phyloP scores from a whole-genome alignment of 2,329 filamentous ascomycete genomes.

The Colletotrichum lindemuthianum region DNA sequence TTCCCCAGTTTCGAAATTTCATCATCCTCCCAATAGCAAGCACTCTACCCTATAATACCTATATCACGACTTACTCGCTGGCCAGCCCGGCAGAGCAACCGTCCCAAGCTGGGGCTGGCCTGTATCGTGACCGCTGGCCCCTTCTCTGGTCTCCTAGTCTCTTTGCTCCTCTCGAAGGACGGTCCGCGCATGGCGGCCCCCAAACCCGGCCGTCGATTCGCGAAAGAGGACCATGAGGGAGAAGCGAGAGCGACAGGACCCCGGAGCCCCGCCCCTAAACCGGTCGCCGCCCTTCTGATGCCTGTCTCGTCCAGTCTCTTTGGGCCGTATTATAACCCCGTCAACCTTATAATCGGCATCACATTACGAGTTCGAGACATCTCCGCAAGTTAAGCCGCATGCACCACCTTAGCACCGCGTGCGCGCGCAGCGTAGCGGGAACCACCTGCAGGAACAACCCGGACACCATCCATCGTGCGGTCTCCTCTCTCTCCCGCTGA shows the following conservation, averaged over 20 bases:
- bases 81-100: slow-evolving; percentile 8
- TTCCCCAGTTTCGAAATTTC: neutral
- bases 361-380: neutral
- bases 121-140: slow-evolving; percentile 5
- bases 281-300: slow-evolving; percentile 6
- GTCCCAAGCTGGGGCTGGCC: slow-evolving; percentile 6
- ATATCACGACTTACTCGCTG: slow-evolving; percentile 14
- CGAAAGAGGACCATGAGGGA: slow-evolving; percentile 21
- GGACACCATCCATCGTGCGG: slow-evolving; percentile 9
- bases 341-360: slow-evolving; percentile 15
- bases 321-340: slow-evolving; percentile 4
- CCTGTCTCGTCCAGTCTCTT: slow-evolving; percentile 13
- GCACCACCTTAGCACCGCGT: neutral
- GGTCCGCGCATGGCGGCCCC: neutral
- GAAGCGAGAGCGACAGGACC: slow-evolving; percentile 24
- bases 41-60: slow-evolving; percentile 4
- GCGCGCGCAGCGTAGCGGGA: too few relatives aligned
- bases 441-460: neutral
- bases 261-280: slow-evolving; percentile 14
- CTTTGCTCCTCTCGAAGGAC: too few relatives aligned
- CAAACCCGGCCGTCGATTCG: slow-evolving; percentile 15
- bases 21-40: neutral
- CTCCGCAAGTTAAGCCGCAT: neutral
- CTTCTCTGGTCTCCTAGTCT: neutral
- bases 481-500: neutral